Evolutionary conservation across 768 basidiomycete genomes (phyloP).

Genomic region (Lactifluus volemus): DNA sequence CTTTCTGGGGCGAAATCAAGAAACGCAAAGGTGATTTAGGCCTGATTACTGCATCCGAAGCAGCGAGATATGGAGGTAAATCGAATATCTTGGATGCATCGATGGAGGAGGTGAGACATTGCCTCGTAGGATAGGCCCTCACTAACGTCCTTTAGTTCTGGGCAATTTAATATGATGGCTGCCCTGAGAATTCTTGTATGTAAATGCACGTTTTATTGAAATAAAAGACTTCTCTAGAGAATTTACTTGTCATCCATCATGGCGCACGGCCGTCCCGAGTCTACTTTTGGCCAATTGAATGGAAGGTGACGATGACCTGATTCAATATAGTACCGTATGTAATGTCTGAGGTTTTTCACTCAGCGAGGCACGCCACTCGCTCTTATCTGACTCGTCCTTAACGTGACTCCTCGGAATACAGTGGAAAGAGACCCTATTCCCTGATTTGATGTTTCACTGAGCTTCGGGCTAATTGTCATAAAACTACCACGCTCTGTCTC

Average conservation of each 20-base stretch:
- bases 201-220: background rate
- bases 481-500: background rate
- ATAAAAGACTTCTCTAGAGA: too few relatives aligned
- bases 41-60: conserved; percentile 57
- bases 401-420: background rate
- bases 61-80: conserved; percentile 45
- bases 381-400: background rate
- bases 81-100: conserved; percentile 48
- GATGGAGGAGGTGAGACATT: conserved; percentile 42
- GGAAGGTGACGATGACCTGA: too few relatives aligned
- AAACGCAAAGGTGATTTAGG: conserved; percentile 42
- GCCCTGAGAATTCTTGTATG: background rate
- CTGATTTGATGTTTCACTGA: background rate
- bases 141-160: conserved; percentile 4
- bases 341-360: background rate
- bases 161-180: background rate
- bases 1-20: conserved; percentile 55
- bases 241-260: too few relatives aligned
- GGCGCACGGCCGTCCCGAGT: background rate
- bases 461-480: background rate
- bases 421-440: background rate
- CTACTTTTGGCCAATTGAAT: background rate
- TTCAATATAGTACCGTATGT: background rate
- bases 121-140: background rate
- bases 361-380: background rate